Evolutionary conservation across 352 stramenopile species (phyloP).

Genomic region (Globisporangium apiculatum): DNA sequence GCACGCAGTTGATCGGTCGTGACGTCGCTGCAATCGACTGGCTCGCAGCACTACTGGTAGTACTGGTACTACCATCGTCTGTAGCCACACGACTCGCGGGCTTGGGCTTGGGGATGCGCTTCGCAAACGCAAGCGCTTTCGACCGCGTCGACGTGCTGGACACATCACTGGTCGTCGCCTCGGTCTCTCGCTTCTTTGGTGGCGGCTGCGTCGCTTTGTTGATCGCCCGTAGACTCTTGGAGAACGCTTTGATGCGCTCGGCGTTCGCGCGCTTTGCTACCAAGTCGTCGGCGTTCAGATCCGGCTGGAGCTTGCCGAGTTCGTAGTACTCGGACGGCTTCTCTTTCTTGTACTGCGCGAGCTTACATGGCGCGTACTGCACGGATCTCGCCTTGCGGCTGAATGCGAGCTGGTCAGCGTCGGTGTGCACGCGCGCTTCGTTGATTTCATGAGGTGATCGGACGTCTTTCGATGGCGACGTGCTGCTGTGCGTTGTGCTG

Average conservation of each 20-base stretch:
- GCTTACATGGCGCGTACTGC: constrained; percentile 78
- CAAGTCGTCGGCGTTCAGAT: constrained; percentile 75
- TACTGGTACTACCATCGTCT: constrained; percentile 12
- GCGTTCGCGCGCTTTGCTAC: constrained; percentile 74
- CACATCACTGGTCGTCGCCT: background rate
- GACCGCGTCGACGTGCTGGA: constrained; percentile 45
- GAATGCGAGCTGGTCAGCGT: constrained; percentile 72
- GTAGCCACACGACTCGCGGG: constrained; percentile 17
- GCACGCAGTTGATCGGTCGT: constrained; percentile 39
- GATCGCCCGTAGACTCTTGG: constrained; percentile 64
- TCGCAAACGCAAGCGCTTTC: constrained; percentile 73
- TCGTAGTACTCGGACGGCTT: constrained; percentile 83
- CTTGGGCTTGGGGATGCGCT: constrained; percentile 71
- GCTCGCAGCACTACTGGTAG: constrained; percentile 6
- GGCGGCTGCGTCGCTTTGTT: constrained; percentile 39
- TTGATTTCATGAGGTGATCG: constrained; percentile 51
- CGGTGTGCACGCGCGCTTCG: constrained; percentile 42
- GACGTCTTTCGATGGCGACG: constrained; percentile 18
- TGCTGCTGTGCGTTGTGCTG: background rate
- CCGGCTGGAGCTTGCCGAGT: constrained; percentile 82
- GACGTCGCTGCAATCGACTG: constrained; percentile 16
- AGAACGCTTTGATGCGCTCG: constrained; percentile 81
- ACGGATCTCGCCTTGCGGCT: constrained; percentile 62
- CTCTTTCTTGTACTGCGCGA: constrained; percentile 85
- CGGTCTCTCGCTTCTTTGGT: constrained; percentile 25